Evolutionary conservation across 176 grass and related monocot species (phyloP).

Genomic region (Panicum miliaceum): DNA sequence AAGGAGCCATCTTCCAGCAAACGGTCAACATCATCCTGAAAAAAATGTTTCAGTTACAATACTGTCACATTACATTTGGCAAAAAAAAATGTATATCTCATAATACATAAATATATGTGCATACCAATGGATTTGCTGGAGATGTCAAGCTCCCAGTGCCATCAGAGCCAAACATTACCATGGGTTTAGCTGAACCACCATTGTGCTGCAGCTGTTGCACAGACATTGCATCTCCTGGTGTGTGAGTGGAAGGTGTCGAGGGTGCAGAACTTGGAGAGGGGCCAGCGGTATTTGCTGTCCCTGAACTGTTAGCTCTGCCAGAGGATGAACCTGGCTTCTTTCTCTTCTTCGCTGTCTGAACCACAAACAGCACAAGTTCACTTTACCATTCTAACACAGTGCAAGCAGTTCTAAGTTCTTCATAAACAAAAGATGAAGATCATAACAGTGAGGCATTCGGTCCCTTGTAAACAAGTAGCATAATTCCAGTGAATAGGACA

Average conservation of each 20-base stretch:
- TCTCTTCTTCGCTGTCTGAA: slow-evolving; percentile 69
- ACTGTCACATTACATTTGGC: not conserved
- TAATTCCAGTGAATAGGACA: not conserved
- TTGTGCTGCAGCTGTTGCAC: slow-evolving; percentile 82
- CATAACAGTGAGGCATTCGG: not conserved
- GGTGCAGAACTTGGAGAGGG: slow-evolving; percentile 98
- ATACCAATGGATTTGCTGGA: slow-evolving; percentile 83
- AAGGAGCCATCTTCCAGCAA: slow-evolving; percentile 93
- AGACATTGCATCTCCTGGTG: slow-evolving; percentile 89
- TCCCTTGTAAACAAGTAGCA: no score
- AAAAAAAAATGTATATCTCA: not conserved
- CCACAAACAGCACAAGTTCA: slow-evolving; percentile 38
- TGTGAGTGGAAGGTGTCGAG: slow-evolving; percentile 96
- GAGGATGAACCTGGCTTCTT: slow-evolving; percentile 83
- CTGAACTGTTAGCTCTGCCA: slow-evolving; percentile 86
- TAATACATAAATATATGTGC: not conserved
- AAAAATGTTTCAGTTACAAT: slow-evolving; percentile 34
- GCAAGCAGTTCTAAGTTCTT: slow-evolving; percentile 6
- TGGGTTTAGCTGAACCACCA: slow-evolving; percentile 75
- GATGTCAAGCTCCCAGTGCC: slow-evolving; percentile 86
- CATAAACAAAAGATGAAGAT: slow-evolving; percentile 27
- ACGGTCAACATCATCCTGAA: slow-evolving; percentile 91
- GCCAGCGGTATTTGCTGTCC: slow-evolving; percentile 92
- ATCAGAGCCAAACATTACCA: slow-evolving; percentile 78
- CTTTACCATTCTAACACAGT: slow-evolving; percentile 21